Evolutionary conservation across 345 rosid species (phyloP).

Genomic region (Eucalyptus cloeziana): DNA sequence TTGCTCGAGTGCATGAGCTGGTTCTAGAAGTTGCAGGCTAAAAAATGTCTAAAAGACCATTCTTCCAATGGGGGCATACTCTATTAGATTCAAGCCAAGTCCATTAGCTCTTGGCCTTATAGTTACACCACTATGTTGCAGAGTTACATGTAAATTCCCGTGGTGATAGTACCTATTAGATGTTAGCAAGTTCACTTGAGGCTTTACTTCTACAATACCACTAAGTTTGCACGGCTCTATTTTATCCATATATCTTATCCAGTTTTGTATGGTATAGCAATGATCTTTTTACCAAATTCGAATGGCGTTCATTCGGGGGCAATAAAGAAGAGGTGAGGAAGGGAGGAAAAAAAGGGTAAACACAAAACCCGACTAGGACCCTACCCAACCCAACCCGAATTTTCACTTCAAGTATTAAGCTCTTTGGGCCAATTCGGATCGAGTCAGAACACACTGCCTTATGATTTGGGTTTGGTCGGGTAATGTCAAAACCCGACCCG

Average conservation of each 20-base stretch:
- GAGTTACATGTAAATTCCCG: neutral
- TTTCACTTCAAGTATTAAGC: rapidly evolving
- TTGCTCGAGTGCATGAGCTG: neutral
- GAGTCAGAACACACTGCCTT: rapidly evolving
- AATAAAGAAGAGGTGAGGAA: too few relatives aligned
- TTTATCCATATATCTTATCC: neutral
- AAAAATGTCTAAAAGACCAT: neutral
- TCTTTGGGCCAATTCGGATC: too few relatives aligned
- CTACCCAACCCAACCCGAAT: too few relatives aligned
- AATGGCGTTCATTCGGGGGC: neutral
- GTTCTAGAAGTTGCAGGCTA: neutral
- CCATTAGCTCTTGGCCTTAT: neutral
- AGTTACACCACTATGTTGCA: neutral
- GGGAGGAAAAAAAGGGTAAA: too few relatives aligned
- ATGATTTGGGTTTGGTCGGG: too few relatives aligned
- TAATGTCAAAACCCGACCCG: too few relatives aligned
- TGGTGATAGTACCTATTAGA: neutral
- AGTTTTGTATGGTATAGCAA: neutral
- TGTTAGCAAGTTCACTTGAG: neutral
- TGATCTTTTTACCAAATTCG: neutral
- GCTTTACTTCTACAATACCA: neutral
- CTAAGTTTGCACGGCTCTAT: neutral
- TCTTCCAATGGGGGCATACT: neutral
- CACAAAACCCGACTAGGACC: too few relatives aligned
- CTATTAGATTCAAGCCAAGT: neutral